Evolutionary conservation across 768 basidiomycete genomes (phyloP).

Genomic region (Hygrophorus russula): DNA sequence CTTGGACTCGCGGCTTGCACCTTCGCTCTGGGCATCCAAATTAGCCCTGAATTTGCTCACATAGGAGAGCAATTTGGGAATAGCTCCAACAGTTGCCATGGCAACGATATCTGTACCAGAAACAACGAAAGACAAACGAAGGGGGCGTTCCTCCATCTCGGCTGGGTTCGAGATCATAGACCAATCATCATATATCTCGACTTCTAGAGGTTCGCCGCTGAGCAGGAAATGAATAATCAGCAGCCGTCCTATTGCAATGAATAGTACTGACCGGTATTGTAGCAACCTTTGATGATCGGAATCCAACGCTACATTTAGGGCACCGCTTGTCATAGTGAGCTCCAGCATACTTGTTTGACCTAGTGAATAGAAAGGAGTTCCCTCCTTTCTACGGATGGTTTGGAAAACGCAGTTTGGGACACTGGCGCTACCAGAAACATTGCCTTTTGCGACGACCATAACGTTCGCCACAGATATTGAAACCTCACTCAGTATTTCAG

Average conservation of each 20-base stretch:
- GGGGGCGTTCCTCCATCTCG: slow-evolving; percentile 34
- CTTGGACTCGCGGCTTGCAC: slow-evolving; percentile 68
- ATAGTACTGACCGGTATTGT: slow-evolving; percentile 53
- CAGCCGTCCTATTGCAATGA: background rate
- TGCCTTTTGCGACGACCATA: slow-evolving; percentile 60
- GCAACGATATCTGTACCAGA: slow-evolving; percentile 57
- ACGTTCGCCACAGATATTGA: slow-evolving; percentile 54
- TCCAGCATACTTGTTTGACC: slow-evolving; percentile 50
- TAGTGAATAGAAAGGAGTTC: slow-evolving; percentile 18
- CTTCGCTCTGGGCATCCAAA: slow-evolving; percentile 60
- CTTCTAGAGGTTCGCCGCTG: slow-evolving; percentile 69
- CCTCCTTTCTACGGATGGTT: slow-evolving; percentile 50
- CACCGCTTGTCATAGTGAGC: slow-evolving; percentile 63
- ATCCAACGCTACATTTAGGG: slow-evolving; percentile 53
- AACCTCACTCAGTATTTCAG: slow-evolving; percentile 48
- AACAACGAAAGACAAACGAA: slow-evolving; percentile 68
- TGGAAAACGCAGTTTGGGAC: slow-evolving; percentile 69
- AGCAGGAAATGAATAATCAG: slow-evolving; percentile 3
- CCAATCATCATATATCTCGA: slow-evolving; percentile 80
- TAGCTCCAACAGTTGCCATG: slow-evolving; percentile 60
- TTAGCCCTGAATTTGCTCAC: slow-evolving; percentile 65
- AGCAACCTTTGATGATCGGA: slow-evolving; percentile 69
- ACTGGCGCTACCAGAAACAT: slow-evolving; percentile 54
- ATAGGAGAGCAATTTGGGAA: slow-evolving; percentile 69
- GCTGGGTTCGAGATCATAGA: slow-evolving; percentile 31